phyloP scores from a whole-genome alignment of 2,329 filamentous ascomycete species.

The Colletotrichum sp. region DNA sequence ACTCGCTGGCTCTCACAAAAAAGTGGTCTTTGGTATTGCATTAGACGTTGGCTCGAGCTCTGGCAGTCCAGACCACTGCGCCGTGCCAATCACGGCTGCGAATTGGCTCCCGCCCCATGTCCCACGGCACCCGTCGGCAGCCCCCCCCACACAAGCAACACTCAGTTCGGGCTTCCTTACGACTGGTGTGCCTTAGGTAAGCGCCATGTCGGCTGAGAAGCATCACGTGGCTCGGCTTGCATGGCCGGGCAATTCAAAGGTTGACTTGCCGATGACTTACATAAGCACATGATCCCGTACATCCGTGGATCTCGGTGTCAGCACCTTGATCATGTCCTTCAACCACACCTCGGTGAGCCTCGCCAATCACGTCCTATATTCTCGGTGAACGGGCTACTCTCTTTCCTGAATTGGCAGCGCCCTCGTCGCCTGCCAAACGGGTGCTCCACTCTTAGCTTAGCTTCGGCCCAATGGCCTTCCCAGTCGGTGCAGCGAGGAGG shows the following conservation, averaged over 20 bases:
- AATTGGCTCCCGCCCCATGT: constrained; percentile 13
- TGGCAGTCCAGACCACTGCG: background rate
- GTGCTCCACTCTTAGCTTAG: constrained; percentile 11
- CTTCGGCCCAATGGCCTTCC: constrained; percentile 5
- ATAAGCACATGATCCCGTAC: background rate
- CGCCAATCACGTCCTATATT: background rate
- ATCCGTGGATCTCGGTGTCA: background rate
- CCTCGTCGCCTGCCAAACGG: background rate
- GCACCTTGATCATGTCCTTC: background rate
- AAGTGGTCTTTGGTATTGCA: constrained; percentile 14
- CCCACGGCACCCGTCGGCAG: background rate
- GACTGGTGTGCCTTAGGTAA: background rate
- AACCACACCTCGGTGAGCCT: background rate
- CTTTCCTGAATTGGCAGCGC: background rate
- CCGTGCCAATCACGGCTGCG: background rate
- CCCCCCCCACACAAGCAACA: background rate
- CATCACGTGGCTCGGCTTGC: constrained; percentile 15
- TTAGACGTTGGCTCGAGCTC: constrained; percentile 21
- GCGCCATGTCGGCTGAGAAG: background rate
- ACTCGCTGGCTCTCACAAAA: background rate
- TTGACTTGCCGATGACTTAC: background rate
- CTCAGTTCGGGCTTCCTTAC: background rate
- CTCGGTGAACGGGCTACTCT: background rate
- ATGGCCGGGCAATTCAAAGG: background rate
- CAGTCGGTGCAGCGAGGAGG: background rate